Conservation (phyloP, 345 rosid genomes). For the Excoecaria agallocha region DNA sequence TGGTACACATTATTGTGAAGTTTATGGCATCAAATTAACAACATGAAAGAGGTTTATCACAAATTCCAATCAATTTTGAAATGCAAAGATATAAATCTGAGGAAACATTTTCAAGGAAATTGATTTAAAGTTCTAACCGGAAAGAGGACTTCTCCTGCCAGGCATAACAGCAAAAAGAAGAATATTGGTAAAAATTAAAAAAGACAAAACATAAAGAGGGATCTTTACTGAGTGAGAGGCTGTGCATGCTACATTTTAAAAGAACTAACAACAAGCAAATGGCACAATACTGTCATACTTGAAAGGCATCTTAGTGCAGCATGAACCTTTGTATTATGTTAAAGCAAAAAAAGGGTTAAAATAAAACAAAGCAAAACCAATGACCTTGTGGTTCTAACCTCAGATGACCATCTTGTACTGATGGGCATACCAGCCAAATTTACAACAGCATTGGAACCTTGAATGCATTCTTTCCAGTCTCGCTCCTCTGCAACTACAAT, state of each 20-base stretch:
- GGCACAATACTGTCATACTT: background rate
- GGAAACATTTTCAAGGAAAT: background rate
- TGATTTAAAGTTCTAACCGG: background rate
- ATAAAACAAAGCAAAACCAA: background rate
- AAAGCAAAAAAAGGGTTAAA: background rate
- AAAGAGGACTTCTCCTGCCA: background rate
- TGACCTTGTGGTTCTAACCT: constrained; percentile 45
- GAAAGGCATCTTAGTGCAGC: background rate
- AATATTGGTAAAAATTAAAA: no score
- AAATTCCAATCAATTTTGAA: background rate
- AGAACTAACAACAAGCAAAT: background rate
- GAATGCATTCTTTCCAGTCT: constrained; percentile 69
- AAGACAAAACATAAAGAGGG: no score
- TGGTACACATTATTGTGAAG: background rate
- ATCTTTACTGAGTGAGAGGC: no score
- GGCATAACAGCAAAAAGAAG: background rate
- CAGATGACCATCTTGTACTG: constrained; percentile 89
- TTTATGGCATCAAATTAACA: background rate
- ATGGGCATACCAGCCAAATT: constrained; percentile 93
- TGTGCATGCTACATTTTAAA: no score
- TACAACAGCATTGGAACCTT: constrained; percentile 80
- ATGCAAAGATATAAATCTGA: background rate
- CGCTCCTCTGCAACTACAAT: constrained; percentile 67
- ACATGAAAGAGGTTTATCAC: background rate
- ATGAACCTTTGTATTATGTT: background rate